phyloP scores from a whole-genome alignment of 164 flowering plant species.

The Santalum album region DNA sequence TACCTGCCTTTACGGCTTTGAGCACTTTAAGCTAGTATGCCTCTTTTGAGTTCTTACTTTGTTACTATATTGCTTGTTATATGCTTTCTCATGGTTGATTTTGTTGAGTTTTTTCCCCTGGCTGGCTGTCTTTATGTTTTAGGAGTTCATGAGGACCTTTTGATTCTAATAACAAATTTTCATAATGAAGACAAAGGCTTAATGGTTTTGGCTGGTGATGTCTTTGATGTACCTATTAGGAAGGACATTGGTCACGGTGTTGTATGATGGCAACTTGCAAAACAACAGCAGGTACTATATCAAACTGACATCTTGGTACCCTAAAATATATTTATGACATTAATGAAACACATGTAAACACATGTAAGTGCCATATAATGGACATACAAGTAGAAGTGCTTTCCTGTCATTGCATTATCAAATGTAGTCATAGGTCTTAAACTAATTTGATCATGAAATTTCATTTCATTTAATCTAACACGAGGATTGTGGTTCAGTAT shows the following conservation, averaged over 20 bases:
- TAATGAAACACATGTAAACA: neutral
- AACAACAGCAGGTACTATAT: constrained; percentile 68
- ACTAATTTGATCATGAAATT: too few species aligned
- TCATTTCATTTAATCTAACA: too few species aligned
- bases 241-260: constrained; percentile 93
- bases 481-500: too few species aligned
- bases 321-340: neutral
- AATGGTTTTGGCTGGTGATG: constrained; percentile 89
- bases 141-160: constrained; percentile 74
- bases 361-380: too few species aligned
- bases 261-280: constrained; percentile 97
- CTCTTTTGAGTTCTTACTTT: too few species aligned
- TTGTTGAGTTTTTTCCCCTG: neutral
- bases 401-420: too few species aligned
- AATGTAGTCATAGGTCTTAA: too few species aligned
- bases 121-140: constrained; percentile 7
- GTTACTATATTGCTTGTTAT: too few species aligned
- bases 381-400: too few species aligned
- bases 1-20: too few species aligned
- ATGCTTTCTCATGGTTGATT: neutral
- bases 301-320: neutral
- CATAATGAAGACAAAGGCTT: constrained; percentile 77
- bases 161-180: constrained; percentile 83
- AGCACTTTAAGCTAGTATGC: too few species aligned
- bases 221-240: constrained; percentile 91